Evolutionary conservation across 768 basidiomycete species (phyloP).

Genomic region (Trametes coccinea): DNA sequence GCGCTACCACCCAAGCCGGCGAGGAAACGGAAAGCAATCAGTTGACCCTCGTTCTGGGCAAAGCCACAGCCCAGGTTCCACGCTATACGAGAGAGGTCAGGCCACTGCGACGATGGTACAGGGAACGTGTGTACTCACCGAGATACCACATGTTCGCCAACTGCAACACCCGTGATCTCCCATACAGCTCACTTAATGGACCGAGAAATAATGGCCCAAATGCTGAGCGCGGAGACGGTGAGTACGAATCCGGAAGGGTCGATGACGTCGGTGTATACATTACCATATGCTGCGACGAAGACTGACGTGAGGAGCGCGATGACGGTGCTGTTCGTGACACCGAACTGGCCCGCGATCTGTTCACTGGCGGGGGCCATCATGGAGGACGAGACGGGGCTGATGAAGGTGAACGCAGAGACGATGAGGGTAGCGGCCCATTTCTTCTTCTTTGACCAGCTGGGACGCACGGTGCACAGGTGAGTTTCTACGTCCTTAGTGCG

Average conservation of each 20-base stretch:
- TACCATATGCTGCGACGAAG: constrained; percentile 60
- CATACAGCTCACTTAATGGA: constrained; percentile 72
- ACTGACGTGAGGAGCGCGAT: constrained; percentile 61
- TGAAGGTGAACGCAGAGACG: constrained; percentile 68
- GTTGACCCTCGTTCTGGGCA: constrained; percentile 30
- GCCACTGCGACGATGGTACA: no score
- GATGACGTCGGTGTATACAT: constrained; percentile 16
- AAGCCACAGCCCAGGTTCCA: constrained; percentile 52
- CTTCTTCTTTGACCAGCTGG: constrained; percentile 54
- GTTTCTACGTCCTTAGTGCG: background rate
- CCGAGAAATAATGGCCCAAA: constrained; percentile 47
- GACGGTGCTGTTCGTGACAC: constrained; percentile 48
- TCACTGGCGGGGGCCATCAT: constrained; percentile 67
- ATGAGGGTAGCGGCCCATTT: constrained; percentile 71
- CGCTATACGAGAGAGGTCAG: constrained; percentile 29
- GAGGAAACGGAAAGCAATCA: constrained; percentile 42
- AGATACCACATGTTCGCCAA: constrained; percentile 63
- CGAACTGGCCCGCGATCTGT: constrained; percentile 53
- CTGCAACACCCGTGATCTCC: constrained; percentile 61
- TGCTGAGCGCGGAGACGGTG: constrained; percentile 33
- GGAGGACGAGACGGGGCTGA: constrained; percentile 66
- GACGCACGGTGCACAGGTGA: background rate
- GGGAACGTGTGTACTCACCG: constrained; percentile 36
- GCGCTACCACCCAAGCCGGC: constrained; percentile 41
- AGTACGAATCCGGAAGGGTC: background rate